phyloP scores from a whole-genome alignment of 352 stramenopile genomes.

The Phytophthora melonis region DNA sequence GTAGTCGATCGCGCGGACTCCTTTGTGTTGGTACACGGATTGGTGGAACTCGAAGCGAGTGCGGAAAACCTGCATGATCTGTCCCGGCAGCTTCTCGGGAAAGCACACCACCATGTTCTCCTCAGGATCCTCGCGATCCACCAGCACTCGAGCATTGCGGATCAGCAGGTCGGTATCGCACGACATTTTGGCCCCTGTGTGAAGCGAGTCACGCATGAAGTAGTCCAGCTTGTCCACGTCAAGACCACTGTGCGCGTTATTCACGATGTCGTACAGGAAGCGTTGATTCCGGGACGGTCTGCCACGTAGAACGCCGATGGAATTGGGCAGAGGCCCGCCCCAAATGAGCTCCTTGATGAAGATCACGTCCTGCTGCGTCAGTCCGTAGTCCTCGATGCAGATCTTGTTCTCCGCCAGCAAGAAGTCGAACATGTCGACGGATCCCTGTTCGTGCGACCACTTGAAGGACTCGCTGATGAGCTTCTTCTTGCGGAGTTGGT shows the following conservation, averaged over 20 bases:
- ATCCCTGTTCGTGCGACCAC: conserved; percentile 86
- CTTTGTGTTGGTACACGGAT: conserved; percentile 89
- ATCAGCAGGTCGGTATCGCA: conserved; percentile 84
- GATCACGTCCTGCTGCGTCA: conserved; percentile 57
- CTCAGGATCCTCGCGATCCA: conserved; percentile 57
- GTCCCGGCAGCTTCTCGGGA: conserved; percentile 85
- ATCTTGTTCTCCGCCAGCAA: conserved; percentile 68
- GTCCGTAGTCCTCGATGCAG: conserved; percentile 57
- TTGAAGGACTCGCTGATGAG: conserved; percentile 44
- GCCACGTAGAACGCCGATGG: conserved; percentile 41
- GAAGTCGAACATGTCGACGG: conserved; percentile 79
- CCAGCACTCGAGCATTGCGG: conserved; percentile 72
- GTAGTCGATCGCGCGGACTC: conserved; percentile 84
- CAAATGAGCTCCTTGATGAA: conserved; percentile 89
- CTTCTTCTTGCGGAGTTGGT: conserved; percentile 52
- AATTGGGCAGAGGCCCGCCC: conserved; percentile 59
- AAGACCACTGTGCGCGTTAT: conserved; percentile 86
- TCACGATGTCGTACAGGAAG: conserved; percentile 92
- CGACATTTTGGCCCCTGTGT: conserved; percentile 80
- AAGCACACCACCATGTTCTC: conserved; percentile 81
- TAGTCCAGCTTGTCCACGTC: conserved; percentile 94
- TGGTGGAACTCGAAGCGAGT: conserved; percentile 90
- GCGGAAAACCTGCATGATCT: conserved; percentile 91
- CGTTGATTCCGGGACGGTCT: conserved; percentile 50
- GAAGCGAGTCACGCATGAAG: conserved; percentile 84